Evolutionary conservation across 2,329 filamentous ascomycete species (phyloP).

Genomic region (Verticillium dahliae): DNA sequence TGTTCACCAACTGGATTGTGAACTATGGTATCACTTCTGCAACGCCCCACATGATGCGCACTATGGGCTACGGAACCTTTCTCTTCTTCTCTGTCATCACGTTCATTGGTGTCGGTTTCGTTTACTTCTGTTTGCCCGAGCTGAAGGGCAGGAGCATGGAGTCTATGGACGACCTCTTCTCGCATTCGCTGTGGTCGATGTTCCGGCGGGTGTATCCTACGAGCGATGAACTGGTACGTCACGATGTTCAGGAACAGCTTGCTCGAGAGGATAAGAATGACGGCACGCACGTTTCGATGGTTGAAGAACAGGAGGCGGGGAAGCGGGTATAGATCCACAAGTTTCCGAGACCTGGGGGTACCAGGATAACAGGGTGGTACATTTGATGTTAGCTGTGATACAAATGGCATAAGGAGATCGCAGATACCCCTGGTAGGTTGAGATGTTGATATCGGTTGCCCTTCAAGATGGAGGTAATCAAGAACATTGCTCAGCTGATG

Average conservation of each 20-base stretch:
- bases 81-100: constrained; percentile 8
- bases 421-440: too few relatives aligned
- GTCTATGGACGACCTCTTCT: constrained; percentile 41
- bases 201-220: constrained; percentile 35
- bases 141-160: constrained; percentile 43
- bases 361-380: too few relatives aligned
- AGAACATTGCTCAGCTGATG: too few relatives aligned
- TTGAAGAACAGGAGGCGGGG: neutral
- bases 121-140: constrained; percentile 42
- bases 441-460: too few relatives aligned
- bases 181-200: constrained; percentile 30
- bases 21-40: constrained; percentile 22
- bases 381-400: too few relatives aligned
- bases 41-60: constrained; percentile 15
- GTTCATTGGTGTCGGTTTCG: constrained; percentile 21
- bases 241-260: neutral
- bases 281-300: neutral
- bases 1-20: constrained; percentile 22
- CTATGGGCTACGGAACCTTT: constrained; percentile 10
- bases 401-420: neutral
- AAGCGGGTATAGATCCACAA: neutral
- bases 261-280: neutral
- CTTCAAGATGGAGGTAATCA: too few relatives aligned
- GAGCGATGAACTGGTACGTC: constrained; percentile 32
- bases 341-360: too few relatives aligned